Conservation (phyloP, 331 rosid genomes). For the Dryas integrifolia region DNA sequence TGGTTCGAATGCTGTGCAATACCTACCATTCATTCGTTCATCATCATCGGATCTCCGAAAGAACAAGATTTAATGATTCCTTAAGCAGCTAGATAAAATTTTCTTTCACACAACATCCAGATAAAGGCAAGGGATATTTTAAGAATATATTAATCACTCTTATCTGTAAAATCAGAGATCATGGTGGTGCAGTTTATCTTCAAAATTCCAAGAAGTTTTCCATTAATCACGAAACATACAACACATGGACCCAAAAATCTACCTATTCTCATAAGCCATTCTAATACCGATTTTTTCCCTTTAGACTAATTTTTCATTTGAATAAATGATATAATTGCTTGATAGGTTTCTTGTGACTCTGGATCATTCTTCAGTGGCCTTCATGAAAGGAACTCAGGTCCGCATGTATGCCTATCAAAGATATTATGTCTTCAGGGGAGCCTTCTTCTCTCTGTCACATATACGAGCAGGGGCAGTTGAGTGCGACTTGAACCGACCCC, state of each 20-base stretch:
- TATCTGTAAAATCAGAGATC: constrained; percentile 6
- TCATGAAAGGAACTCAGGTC: constrained; percentile 18
- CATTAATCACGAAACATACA: constrained; percentile 17
- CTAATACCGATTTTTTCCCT: constrained; percentile 5
- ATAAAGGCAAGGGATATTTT: background rate
- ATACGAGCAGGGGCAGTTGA: constrained; percentile 88
- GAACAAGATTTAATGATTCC: background rate
- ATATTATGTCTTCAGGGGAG: constrained; percentile 71
- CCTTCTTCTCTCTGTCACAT: constrained; percentile 96
- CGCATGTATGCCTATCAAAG: background rate
- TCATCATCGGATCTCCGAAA: background rate
- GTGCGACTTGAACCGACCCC: constrained; percentile 97
- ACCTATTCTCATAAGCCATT: background rate
- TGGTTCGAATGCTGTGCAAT: too few species aligned
- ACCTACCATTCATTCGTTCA: background rate
- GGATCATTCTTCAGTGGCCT: constrained; percentile 15
- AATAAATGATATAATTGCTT: background rate
- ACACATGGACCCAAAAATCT: constrained; percentile 19
- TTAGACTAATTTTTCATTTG: background rate
- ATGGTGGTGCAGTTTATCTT: background rate
- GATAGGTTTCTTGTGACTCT: background rate
- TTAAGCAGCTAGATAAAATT: background rate
- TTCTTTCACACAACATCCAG: background rate
- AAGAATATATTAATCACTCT: background rate
- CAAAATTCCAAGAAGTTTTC: background rate